These are phyloP conservation scores for Ascochyta lentis DNA, from an alignment of 2,329 filamentous ascomycete species.

Conservation along the genomic window DNA sequence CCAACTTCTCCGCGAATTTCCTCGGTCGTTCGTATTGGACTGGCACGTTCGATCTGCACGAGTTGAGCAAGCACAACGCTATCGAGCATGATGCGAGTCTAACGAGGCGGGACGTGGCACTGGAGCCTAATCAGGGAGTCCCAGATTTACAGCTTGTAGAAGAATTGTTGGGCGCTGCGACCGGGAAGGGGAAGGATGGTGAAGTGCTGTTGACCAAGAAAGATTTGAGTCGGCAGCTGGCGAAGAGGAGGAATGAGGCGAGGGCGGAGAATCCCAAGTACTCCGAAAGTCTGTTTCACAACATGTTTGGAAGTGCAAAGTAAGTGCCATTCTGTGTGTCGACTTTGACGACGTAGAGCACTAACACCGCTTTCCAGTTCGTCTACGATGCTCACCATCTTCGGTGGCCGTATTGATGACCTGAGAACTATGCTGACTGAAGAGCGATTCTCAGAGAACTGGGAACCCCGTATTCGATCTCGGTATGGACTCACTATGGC, in stretches of 20 bases:
- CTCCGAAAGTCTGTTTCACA: constrained; percentile 46
- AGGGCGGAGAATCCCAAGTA: constrained; percentile 47
- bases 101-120: constrained; percentile 38
- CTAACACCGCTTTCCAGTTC: constrained; percentile 34
- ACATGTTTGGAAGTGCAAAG: constrained; percentile 52
- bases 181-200: constrained; percentile 47
- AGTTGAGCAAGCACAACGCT: constrained; percentile 40
- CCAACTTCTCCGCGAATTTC: constrained; percentile 37
- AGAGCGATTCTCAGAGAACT: constrained; percentile 51
- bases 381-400: constrained; percentile 53
- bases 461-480: constrained; percentile 49
- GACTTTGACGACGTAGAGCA: background rate
- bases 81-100: constrained; percentile 48
- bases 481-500: constrained; percentile 52
- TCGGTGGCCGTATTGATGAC: constrained; percentile 48
- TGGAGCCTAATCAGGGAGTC: constrained; percentile 47
- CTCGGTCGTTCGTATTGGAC: constrained; percentile 25
- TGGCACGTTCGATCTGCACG: constrained; percentile 37
- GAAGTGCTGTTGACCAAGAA: constrained; percentile 42
- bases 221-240: constrained; percentile 45
- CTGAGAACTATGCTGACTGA: constrained; percentile 51
- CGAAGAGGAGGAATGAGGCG: constrained; percentile 45
- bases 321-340: constrained; percentile 18
- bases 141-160: constrained; percentile 48
- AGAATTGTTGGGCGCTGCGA: constrained; percentile 45